A percentile compares a stretch with the other conserved stretches of the same genome.
Evolutionary conservation across 192 early-diverging fungal genomes (phyloP).

Genomic region (Podila epigama): DNA sequence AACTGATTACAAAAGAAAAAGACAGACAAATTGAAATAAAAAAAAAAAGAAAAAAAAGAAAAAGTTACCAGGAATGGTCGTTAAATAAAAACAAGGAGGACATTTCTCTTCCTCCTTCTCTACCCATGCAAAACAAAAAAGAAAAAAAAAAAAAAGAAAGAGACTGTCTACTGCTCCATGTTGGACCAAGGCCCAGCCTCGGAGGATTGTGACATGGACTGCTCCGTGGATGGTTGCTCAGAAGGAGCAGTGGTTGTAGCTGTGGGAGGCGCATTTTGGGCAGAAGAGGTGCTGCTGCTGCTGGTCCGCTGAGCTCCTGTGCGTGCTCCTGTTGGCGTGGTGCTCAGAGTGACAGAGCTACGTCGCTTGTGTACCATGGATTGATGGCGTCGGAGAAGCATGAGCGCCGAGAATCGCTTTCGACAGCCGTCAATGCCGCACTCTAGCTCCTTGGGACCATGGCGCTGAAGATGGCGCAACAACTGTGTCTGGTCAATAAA

Average conservation of each 20-base stretch:
- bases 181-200: too few relatives aligned
- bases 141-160: neutral
- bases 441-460: slow-evolving; percentile 46
- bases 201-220: too few relatives aligned
- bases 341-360: slow-evolving; percentile 16
- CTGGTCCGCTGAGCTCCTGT: too few relatives aligned
- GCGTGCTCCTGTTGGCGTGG: slow-evolving; percentile 9
- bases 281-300: too few relatives aligned
- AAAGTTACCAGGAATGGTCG: too few relatives aligned
- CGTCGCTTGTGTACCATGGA: slow-evolving; percentile 48
- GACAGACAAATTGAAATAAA: neutral
- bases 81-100: neutral
- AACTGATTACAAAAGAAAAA: too few relatives aligned
- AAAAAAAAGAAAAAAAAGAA: slow-evolving; percentile 2
- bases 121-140: too few relatives aligned
- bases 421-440: slow-evolving; percentile 49
- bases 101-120: neutral
- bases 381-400: slow-evolving; percentile 46
- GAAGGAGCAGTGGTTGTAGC: neutral
- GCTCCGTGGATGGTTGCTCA: too few relatives aligned
- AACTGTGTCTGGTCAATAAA: slow-evolving; percentile 43
- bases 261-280: neutral
- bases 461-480: slow-evolving; percentile 44
- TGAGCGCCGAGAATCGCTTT: slow-evolving; percentile 45
- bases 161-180: neutral